These are phyloP conservation scores for Coprinopsis sp. DNA, from an alignment of 768 basidiomycete species.

Conservation along the genomic window DNA sequence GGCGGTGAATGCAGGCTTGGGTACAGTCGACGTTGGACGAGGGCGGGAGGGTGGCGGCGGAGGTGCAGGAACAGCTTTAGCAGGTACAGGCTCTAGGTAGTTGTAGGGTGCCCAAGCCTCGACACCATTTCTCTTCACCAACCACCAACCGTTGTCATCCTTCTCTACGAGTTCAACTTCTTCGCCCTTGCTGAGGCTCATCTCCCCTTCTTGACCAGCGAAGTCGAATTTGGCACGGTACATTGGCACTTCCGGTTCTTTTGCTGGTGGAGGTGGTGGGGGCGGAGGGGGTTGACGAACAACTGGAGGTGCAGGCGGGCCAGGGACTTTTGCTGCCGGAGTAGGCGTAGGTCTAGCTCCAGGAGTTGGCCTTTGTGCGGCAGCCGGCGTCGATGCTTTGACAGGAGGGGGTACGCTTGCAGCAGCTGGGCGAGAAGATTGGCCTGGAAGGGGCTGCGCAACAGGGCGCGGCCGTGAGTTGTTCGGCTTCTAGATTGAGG, in stretches of 20 bases:
- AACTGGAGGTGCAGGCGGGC: slow-evolving; percentile 31
- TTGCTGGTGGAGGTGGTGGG: slow-evolving; percentile 52
- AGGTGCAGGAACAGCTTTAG: slow-evolving; percentile 57
- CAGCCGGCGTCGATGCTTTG: slow-evolving; percentile 28
- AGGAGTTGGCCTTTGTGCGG: slow-evolving; percentile 17
- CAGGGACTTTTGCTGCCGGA: slow-evolving; percentile 21
- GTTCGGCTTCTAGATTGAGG: slow-evolving; percentile 40
- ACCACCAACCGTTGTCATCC: slow-evolving; percentile 97
- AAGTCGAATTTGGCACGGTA: slow-evolving; percentile 94
- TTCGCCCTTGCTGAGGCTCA: slow-evolving; percentile 87
- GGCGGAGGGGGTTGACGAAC: slow-evolving; percentile 35
- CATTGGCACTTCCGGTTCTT: slow-evolving; percentile 62
- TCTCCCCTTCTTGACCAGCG: slow-evolving; percentile 88
- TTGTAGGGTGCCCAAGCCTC: slow-evolving; percentile 97
- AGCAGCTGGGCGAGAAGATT: too few relatives aligned
- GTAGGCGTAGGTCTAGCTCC: slow-evolving; percentile 28
- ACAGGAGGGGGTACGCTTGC: slow-evolving; percentile 68
- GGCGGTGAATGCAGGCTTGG: slow-evolving; percentile 37
- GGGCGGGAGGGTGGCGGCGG: slow-evolving; percentile 68
- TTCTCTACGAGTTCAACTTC: slow-evolving; percentile 89
- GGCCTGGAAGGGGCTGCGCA: slow-evolving; percentile 61
- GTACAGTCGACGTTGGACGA: slow-evolving; percentile 28
- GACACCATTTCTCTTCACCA: slow-evolving; percentile 73
- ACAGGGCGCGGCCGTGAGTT: slow-evolving; percentile 50
- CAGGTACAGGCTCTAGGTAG: slow-evolving; percentile 79